These are phyloP conservation scores for Fusarium sp. DNA, from an alignment of 2,329 filamentous ascomycete species.

Conservation along the genomic window DNA sequence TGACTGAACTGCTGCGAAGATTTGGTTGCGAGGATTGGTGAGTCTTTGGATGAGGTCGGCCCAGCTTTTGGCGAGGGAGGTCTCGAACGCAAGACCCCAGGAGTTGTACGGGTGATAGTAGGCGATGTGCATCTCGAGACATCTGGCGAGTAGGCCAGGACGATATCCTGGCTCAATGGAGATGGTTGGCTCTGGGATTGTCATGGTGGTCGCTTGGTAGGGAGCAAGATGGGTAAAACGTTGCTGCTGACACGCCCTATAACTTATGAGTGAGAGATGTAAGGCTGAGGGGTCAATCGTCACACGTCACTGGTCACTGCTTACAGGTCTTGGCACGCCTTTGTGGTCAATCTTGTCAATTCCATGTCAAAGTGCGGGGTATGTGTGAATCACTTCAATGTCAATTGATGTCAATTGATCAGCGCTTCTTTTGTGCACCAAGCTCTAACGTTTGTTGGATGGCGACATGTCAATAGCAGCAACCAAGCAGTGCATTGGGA, in stretches of 20 bases:
- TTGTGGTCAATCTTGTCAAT: background rate
- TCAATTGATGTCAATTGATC: too few relatives aligned
- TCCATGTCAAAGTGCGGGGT: background rate
- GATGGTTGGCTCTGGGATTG: background rate
- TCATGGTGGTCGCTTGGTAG: background rate
- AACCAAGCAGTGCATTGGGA: background rate
- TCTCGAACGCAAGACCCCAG: conserved; percentile 25
- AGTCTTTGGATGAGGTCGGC: conserved; percentile 27
- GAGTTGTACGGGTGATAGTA: conserved; percentile 22
- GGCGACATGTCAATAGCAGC: background rate
- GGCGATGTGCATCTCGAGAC: conserved; percentile 31
- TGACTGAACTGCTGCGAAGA: conserved; percentile 19
- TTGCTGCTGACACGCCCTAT: background rate
- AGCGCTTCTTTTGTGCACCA: background rate
- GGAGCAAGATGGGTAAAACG: background rate
- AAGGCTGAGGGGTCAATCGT: background rate
- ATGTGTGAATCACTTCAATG: background rate
- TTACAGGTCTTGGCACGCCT: background rate
- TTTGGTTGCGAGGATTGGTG: conserved; percentile 19
- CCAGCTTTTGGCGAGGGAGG: conserved; percentile 20
- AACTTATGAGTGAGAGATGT: background rate
- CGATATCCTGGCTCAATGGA: conserved; percentile 23
- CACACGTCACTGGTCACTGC: background rate
- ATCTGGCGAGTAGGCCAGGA: conserved; percentile 24
- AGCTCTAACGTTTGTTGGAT: background rate